Evolutionary conservation across 176 grass and related monocot species (phyloP).

Genomic region (Eleusine coracana): DNA sequence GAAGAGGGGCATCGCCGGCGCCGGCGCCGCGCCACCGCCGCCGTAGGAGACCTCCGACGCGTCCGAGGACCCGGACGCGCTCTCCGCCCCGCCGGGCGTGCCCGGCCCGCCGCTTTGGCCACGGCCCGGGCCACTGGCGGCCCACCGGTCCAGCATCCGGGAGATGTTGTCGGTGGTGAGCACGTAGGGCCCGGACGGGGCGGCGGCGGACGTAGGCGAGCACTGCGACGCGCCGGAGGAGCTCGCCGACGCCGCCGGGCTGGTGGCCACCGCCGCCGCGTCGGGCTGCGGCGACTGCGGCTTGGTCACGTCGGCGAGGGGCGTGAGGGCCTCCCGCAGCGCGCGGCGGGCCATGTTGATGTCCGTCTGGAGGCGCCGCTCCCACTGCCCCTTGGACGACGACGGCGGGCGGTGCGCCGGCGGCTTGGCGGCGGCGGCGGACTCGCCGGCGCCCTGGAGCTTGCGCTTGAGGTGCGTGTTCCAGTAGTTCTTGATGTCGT

Average conservation of each 20-base stretch:
- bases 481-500: conserved; percentile 99
- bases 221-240: conserved; percentile 31
- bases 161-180: conserved; percentile 78
- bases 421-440: conserved; percentile 19
- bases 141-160: conserved; percentile 79
- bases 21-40: conserved; percentile 20
- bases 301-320: conserved; percentile 43
- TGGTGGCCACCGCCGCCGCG: neutral
- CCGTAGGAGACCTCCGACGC: conserved; percentile 43
- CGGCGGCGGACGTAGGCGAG: neutral
- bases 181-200: conserved; percentile 52
- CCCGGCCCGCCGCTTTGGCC: neutral
- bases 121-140: neutral
- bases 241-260: conserved; percentile 47
- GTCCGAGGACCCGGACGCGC: conserved; percentile 46
- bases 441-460: conserved; percentile 31
- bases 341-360: conserved; percentile 75
- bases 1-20: neutral
- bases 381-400: conserved; percentile 81
- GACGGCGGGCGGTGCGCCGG: conserved; percentile 34
- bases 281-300: neutral
- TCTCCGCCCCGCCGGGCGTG: conserved; percentile 39
- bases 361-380: conserved; percentile 78
- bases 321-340: conserved; percentile 61
- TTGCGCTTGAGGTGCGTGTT: conserved; percentile 97